phyloP scores from a whole-genome alignment of 805 yeast genomes.

The Candida krabiensis region DNA sequence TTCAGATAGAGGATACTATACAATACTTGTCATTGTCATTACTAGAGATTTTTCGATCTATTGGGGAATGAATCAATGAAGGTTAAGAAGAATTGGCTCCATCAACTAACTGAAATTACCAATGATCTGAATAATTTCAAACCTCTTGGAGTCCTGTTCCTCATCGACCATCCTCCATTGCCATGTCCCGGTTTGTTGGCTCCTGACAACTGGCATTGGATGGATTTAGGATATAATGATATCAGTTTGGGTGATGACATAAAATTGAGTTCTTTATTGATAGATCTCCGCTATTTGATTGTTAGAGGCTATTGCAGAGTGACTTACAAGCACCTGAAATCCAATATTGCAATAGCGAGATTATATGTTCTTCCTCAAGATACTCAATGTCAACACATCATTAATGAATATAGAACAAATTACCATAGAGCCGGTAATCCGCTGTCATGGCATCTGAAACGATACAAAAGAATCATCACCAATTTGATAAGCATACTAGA shows the following conservation, averaged over 20 bases:
- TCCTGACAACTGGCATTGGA: constrained; percentile 56
- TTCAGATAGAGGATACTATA: no score
- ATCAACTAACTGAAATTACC: constrained; percentile 26
- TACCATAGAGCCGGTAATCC: constrained; percentile 35
- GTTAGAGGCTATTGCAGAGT: constrained; percentile 41
- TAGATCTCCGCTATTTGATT: constrained; percentile 44
- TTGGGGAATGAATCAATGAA: constrained; percentile 2
- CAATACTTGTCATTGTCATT: no score
- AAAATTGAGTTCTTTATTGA: constrained; percentile 23
- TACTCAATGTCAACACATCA: constrained; percentile 31
- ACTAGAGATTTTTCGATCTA: no score
- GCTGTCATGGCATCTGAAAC: constrained; percentile 34
- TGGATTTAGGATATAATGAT: constrained; percentile 44
- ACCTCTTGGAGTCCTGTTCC: constrained; percentile 51
- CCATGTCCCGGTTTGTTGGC: constrained; percentile 38
- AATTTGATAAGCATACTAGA: constrained; percentile 43
- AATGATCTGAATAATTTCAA: constrained; percentile 40
- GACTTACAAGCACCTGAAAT: constrained; percentile 38
- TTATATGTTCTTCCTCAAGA: constrained; percentile 51
- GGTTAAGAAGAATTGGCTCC: constrained; percentile 5
- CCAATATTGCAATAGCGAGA: constrained; percentile 36
- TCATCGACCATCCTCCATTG: constrained; percentile 42
- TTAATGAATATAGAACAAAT: constrained; percentile 36
- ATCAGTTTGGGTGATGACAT: constrained; percentile 3
- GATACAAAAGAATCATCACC: constrained; percentile 33